Evolutionary conservation across 805 yeast species (phyloP).

Genomic region (Saturnispora zaruensis): DNA sequence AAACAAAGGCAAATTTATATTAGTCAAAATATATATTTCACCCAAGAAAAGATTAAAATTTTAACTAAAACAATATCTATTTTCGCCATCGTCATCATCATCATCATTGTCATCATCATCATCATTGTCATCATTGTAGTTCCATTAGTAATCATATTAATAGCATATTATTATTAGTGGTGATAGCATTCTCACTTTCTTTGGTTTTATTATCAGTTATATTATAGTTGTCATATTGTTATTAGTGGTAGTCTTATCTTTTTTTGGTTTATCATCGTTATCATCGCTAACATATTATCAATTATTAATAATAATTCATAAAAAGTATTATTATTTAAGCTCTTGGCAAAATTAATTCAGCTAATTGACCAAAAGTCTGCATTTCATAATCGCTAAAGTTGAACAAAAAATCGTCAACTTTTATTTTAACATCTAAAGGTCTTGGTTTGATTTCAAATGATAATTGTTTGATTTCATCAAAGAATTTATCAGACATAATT

Average conservation of each 20-base stretch:
- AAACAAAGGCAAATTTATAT: not conserved
- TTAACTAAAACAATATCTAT: not conserved
- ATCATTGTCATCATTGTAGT: not conserved
- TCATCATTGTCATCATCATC: not conserved
- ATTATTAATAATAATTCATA: constrained; percentile 2
- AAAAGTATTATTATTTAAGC: constrained; percentile 3
- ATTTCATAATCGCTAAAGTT: constrained; percentile 65
- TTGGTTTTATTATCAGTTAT: not conserved
- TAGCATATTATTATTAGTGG: not conserved
- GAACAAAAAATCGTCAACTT: constrained; percentile 39
- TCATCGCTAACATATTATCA: constrained; percentile 1
- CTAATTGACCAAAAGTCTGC: constrained; percentile 23
- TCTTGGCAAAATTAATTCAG: constrained; percentile 20
- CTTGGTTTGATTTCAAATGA: constrained; percentile 32
- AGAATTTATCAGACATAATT: constrained; percentile 81
- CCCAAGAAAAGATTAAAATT: not conserved
- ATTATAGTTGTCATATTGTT: not conserved
- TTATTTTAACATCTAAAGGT: constrained; percentile 29
- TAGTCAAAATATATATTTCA: not conserved
- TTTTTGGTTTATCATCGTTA: constrained; percentile 1
- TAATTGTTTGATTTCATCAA: constrained; percentile 68
- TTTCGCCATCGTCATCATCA: not conserved
- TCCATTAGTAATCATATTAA: not conserved
- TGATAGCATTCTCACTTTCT: not conserved
- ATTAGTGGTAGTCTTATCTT: not conserved